Base-by-base conservation (phyloP, 73 alveolate genomes). In the Effrenium voratum region DNA sequence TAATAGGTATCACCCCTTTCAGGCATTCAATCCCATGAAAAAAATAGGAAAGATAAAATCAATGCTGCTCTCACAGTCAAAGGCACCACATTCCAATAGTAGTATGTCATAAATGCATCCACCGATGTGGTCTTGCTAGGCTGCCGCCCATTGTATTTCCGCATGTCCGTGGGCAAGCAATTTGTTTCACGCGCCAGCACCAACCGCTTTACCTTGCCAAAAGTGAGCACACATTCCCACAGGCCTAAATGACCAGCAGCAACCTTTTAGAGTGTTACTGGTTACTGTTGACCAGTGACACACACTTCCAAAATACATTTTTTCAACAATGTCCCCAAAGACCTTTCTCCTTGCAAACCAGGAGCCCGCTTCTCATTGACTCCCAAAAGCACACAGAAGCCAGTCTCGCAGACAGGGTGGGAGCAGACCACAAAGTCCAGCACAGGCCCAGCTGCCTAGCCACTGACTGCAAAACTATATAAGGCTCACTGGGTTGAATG, bases 321-420 rank as follows among this genome's bases (percentile, higher is more conserved):
- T 12, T 52, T 52, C 26, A 52, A 52, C 63, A 52, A 52, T 52
- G 26, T 34, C 28, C 45, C 5, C 34, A 10, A 70, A 4, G 5
- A 5, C 24, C 15, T 5, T 32, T 70, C 2, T 5, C 24, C 26
- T 5, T 5, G 47, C 24, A 70, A 73, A 49, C 84, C 52, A 73
- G 90, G 40, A 3, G 44, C 90, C 68, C 90, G 63, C 68, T 79
- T 79, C 45, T 79, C 90, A 45, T 79, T 79, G 44, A 79, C 45
- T 2, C 68, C 90, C 2, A 79, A 66, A 46, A 79, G 90, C n/a
- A 30, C 90, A 45, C 90, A 79, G 45, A 79, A 79, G 41, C 59
- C 90, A 34, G 90, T 5, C 59, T 50, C 45, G 68, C 90, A 79
- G 46, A 79, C 68, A 0, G 60, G 46, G 66, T 43, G 44, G 13